Base-by-base conservation (phyloP, 441 rosid species). In the Populus hybrid region DNA sequence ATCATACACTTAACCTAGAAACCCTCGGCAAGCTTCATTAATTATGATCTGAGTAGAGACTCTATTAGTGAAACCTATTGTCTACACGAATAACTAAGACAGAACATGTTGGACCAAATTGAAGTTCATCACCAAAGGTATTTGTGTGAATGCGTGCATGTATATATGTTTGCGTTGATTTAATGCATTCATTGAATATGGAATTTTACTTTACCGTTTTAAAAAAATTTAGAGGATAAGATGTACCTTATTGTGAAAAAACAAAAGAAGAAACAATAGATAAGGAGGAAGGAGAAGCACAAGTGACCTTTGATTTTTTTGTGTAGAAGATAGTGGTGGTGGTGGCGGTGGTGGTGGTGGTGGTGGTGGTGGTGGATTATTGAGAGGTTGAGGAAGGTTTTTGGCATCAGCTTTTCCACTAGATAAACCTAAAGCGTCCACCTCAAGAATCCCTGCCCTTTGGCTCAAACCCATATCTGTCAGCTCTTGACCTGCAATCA, bases 401-500 rank as follows among this genome's bases (percentile, higher is more conserved):
- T 20, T 65, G 72, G 68, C n/a, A 74, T 83, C 84, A 78, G 87
- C 59, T 72, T 84, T 84, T 82, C 77, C 85, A 38, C 77, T 50
- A 36, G 81, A 81, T 61, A 71, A 69, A 63, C 83, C 74, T 69
- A 81, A 82, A 70, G 28, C 78, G 77, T 77, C 84, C 29, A 67
- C 71, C 78, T 75, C 85, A 74, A 68, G 74, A 9, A 73, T 50
- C 18, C 68, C 82, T 79, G 81, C 69, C 71, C 82, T 79, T 78
- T 87, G 89, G 77, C 82, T 85, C 78, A 81, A 79, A 74, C 81
- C 83, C 79, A 74, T 74, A 65, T 83, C 86, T 76, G 83, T 73
- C 83, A 71, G 87, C 61, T 85, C 92, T 86, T 79, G 89, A 82
- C 90, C 94, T 89, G 88, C 76, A 85, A 83, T 73, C 73, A 85